Percentiles rank a stretch among this genome's conserved stretches.
phyloP scores from a whole-genome alignment of 1,284 basidiomycete species.

The Hortiboletus rubellus region DNA sequence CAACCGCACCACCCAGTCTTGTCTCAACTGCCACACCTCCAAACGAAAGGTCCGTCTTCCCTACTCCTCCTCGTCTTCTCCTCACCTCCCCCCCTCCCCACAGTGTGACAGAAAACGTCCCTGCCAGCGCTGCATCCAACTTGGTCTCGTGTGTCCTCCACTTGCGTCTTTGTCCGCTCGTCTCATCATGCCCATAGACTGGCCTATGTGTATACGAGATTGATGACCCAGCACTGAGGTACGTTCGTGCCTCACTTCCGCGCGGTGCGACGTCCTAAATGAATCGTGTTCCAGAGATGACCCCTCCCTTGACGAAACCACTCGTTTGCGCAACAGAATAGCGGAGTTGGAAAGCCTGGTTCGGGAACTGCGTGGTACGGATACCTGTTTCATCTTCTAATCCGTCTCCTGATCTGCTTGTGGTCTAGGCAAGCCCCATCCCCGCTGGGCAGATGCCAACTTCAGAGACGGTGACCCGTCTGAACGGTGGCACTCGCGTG shows the following conservation, averaged over 20 bases:
- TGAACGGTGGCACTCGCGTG: constrained; percentile 82
- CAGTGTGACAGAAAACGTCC: constrained; percentile 82
- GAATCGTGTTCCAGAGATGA: constrained; percentile 61
- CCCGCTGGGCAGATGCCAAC: constrained; percentile 75
- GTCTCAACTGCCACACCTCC: constrained; percentile 90
- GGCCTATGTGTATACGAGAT: constrained; percentile 92
- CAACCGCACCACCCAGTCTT: constrained; percentile 86
- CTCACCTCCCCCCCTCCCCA: constrained; percentile 9
- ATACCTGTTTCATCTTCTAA: constrained; percentile 10
- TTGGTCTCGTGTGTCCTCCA: constrained; percentile 58
- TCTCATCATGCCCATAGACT: constrained; percentile 50
- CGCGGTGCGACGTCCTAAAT: constrained; percentile 7
- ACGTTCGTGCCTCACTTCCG: constrained; percentile 23
- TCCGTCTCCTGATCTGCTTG: constrained; percentile 15
- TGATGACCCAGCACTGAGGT: constrained; percentile 83
- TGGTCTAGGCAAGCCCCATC: constrained; percentile 72
- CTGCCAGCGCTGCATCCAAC: constrained; percentile 85
- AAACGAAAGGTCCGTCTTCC: constrained; percentile 74
- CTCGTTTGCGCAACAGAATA: constrained; percentile 78
- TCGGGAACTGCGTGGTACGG: constrained; percentile 72
- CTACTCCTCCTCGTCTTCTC: not conserved
- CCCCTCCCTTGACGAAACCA: constrained; percentile 79
- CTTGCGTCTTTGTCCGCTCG: not conserved
- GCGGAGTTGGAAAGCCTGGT: constrained; percentile 89
- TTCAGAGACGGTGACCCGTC: constrained; percentile 75